Evolutionary conservation across 2,329 filamentous ascomycete species (phyloP).

Genomic region (Tolypocladium paradoxum): DNA sequence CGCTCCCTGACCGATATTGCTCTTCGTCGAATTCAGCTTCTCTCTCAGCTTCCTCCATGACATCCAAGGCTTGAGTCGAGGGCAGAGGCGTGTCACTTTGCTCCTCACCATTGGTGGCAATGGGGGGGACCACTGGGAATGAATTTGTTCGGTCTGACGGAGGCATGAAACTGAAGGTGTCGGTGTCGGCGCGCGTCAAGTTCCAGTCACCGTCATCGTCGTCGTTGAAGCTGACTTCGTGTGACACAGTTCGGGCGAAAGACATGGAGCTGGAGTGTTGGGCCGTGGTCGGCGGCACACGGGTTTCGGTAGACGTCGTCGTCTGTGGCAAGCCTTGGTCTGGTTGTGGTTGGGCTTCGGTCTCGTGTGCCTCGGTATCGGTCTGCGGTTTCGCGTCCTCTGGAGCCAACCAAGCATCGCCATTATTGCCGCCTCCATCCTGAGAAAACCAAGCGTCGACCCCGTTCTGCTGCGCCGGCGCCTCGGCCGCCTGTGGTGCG

Average conservation of each 20-base stretch:
- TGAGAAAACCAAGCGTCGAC: neutral
- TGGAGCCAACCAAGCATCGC: conserved; percentile 13
- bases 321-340: neutral
- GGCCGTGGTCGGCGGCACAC: conserved; percentile 20
- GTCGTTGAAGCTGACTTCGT: conserved; percentile 48
- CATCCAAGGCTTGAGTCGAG: conserved; percentile 40
- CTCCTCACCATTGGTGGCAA: conserved; percentile 15
- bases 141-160: conserved; percentile 50
- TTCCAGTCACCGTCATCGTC: conserved; percentile 52
- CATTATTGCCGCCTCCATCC: conserved; percentile 11
- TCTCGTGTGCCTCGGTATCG: conserved; percentile 6
- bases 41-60: conserved; percentile 41
- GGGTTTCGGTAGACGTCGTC: neutral
- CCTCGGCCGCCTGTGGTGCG: neutral
- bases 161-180: conserved; percentile 51
- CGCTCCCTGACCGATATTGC: conserved; percentile 11
- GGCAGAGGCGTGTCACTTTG: conserved; percentile 28
- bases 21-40: conserved; percentile 33
- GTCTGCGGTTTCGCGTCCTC: conserved; percentile 7
- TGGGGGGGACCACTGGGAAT: conserved; percentile 45
- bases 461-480: neutral
- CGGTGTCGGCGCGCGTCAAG: conserved; percentile 38
- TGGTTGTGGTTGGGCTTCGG: neutral
- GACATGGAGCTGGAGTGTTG: conserved; percentile 52
- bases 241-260: conserved; percentile 52